Base-by-base conservation (phyloP, 2,329 filamentous ascomycete genomes). In the Trichoderma polysporum region DNA sequence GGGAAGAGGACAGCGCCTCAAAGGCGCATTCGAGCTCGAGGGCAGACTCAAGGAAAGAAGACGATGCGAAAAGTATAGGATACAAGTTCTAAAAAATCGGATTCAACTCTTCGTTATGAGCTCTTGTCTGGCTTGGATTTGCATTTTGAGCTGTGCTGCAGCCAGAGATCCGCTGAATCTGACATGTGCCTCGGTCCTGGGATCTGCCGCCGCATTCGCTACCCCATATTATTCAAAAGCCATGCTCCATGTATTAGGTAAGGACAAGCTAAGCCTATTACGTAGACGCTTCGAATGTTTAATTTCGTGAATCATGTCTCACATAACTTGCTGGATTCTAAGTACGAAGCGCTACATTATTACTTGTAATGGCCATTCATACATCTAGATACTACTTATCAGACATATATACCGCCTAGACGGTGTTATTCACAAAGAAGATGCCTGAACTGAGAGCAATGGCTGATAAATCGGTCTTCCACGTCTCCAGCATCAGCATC, bases 131-230 rank as follows among this genome's bases (percentile, higher is more conserved):
- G 47, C 12, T n/a, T 41, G 33, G 49, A 22, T 53, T 19, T 54
- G 59, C n/a, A 53, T 63, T 19, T n/a, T 39, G 56, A 53, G 25
- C 35, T 45, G 17, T 12, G 31, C 45, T 45, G 45, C 29, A 19
- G 22, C 41, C 41, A 45, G 12, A 22, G 52, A 25, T 60, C 53
- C 45, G 52, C 47, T 54, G 45, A 31, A 52, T 57, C 33, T 75
- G 70, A 68, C 74, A 77, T 78, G 75, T 78, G 76, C 76, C 76
- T 78, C 76, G 76, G 76, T 71, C 56, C 54, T 67, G 56, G 17
- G 41, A 58, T 58, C 41, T 39, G 53, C 52, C 61, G 61, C 61
- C 29, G 37, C 19, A 60, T 25, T 27, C 33, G 37, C 12, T 64
- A 47, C 49, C 61, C 61, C 61, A 64, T 64, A 56, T 54, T 45